Evolutionary conservation across 768 basidiomycete species (phyloP).

Genomic region (Phylloporus sp.): DNA sequence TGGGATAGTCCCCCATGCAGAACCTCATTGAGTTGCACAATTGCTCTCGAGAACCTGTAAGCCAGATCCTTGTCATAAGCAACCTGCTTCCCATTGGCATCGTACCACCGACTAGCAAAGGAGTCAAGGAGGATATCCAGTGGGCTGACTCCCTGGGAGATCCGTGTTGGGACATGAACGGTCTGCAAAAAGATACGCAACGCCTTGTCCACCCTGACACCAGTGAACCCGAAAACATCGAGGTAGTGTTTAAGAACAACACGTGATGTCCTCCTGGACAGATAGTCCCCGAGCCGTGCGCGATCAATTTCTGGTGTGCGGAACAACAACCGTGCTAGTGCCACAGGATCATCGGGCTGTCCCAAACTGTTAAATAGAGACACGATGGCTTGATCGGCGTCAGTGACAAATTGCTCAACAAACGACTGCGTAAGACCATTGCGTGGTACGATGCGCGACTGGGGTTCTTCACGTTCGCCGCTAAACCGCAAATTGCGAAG

Average conservation of each 20-base stretch:
- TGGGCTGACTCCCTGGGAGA: constrained; percentile 25
- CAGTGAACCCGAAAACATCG: constrained; percentile 82
- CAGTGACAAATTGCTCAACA: constrained; percentile 71
- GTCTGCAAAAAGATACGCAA: constrained; percentile 87
- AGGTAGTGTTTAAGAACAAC: constrained; percentile 78
- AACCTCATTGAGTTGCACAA: constrained; percentile 86
- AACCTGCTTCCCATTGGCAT: constrained; percentile 75
- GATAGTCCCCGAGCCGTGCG: constrained; percentile 77
- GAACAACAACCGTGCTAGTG: constrained; percentile 79
- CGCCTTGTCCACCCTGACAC: constrained; percentile 83
- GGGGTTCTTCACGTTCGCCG: constrained; percentile 65
- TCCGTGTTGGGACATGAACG: constrained; percentile 56
- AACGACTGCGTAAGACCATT: constrained; percentile 71
- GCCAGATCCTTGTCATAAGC: constrained; percentile 83
- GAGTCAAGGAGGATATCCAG: constrained; percentile 69
- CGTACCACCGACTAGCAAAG: constrained; percentile 88
- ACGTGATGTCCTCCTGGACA: constrained; percentile 70
- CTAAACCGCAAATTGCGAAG: constrained; percentile 65
- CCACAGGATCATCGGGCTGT: constrained; percentile 58
- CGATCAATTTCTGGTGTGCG: constrained; percentile 81
- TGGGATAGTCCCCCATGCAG: constrained; percentile 72
- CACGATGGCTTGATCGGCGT: constrained; percentile 78
- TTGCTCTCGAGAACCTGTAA: constrained; percentile 69
- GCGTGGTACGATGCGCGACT: constrained; percentile 43
- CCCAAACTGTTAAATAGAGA: constrained; percentile 61